These are phyloP conservation scores for Cryphonectria nitschkei DNA, from an alignment of 2,329 filamentous ascomycete species.

Conservation along the genomic window DNA sequence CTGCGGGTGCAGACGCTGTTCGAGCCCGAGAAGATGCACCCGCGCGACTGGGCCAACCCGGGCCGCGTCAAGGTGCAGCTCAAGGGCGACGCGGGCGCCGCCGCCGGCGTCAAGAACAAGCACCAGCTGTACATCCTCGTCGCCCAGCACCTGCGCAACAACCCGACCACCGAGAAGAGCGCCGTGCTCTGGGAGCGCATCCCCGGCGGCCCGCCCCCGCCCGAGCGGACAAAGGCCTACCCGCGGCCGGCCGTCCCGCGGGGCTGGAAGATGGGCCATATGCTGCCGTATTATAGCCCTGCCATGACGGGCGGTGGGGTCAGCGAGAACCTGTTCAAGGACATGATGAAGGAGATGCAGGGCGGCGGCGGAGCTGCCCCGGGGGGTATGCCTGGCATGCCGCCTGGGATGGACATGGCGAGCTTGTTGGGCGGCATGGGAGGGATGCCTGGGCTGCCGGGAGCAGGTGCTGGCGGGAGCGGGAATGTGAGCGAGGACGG, in stretches of 20 bases:
- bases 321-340: conserved; percentile 90
- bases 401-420: conserved; percentile 28
- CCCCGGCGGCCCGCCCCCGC: conserved; percentile 70
- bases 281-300: conserved; percentile 85
- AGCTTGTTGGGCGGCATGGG: conserved; percentile 33
- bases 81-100: conserved; percentile 45
- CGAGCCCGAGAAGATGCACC: conserved; percentile 90
- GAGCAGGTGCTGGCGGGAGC: conserved; percentile 33
- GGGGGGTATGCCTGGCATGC: conserved; percentile 35
- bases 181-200: conserved; percentile 74
- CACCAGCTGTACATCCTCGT: conserved; percentile 87
- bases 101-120: conserved; percentile 69
- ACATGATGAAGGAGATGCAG: conserved; percentile 95
- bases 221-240: conserved; percentile 61
- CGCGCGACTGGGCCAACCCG: conserved; percentile 97
- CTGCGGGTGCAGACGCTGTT: conserved; percentile 76
- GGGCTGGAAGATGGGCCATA: conserved; percentile 86
- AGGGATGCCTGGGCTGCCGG: conserved; percentile 33
- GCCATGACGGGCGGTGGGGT: conserved; percentile 92
- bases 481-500: conserved; percentile 36
- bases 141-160: conserved; percentile 71
- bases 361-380: conserved; percentile 38
- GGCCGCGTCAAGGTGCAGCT: conserved; percentile 83
- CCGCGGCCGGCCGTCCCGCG: conserved; percentile 76
- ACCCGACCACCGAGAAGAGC: conserved; percentile 74